Base-by-base conservation (phyloP, 352 stramenopile species). In the Globisporangium carolinianum region DNA sequence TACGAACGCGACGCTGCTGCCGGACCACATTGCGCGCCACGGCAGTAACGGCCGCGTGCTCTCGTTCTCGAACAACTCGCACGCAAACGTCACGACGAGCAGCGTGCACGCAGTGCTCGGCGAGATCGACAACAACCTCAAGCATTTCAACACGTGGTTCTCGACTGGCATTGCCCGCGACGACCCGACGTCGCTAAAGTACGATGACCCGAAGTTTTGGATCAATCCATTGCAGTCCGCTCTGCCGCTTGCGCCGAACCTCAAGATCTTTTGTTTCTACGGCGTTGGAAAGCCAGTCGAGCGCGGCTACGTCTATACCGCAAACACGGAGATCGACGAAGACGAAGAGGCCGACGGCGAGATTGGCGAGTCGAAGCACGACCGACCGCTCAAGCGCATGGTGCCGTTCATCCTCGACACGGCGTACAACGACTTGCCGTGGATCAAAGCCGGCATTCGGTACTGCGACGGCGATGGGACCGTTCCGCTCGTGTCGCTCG, bases 201-300 rank as follows among this genome's bases (percentile, higher is more conserved):
- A 86, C 53, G 77, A 90, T 47, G 48, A 72, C 12, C 67, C 64
- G 0, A 82, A 80, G 62, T 82, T 89, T 68, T 97, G 87, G 87
- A 83, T 89, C 32, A 97, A 98, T 68, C 83, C 90, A 43, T 71
- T 97, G 6, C 72, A 79, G 53, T 83, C 88, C 15, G 69, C 83
- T 39, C 72, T 98, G 11, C 95, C 95, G 6, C 66, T 85, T 37
- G 95, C 95, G 15, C 91, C 95, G 4, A 94, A 84, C 39, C 75
- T 98, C 62, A 97, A 97, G 57, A 74, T 98, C 15, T 98, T 97
- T 61, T 98, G 95, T 50, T 68, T 98, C 8, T 98, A 98, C 72
- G 95, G 95, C 49, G 76, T 96, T 14, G 91, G 91, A 53, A 82
- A 97, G 11, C 80, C 87, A 18, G 96, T 94, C 5, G 86, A 95